Evolutionary conservation across 108 stramenopile species (phyloP).

Genomic region (Nitzschia putrida): DNA sequence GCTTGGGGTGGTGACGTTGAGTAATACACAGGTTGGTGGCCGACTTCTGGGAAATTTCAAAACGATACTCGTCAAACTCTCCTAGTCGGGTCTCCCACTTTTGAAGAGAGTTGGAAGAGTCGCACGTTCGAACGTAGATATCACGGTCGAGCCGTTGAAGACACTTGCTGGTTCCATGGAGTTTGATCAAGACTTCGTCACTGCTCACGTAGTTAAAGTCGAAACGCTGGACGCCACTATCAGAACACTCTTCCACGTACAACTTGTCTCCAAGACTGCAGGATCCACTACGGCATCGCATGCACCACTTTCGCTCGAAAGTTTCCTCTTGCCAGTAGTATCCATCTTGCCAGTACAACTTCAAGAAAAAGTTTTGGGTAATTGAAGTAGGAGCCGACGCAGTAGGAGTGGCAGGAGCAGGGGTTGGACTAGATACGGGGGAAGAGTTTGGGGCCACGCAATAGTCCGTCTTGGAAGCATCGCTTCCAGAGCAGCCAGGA

Average conservation of each 20-base stretch:
- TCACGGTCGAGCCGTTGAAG: not conserved
- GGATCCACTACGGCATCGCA: constrained; percentile 35
- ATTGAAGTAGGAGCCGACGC: constrained; percentile 2
- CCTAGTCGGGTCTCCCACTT: not conserved
- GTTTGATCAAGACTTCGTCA: constrained; percentile 10
- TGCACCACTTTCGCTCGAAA: constrained; percentile 54
- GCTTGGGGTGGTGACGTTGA: constrained; percentile 27
- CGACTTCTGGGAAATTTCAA: constrained; percentile 6
- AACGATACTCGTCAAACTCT: constrained; percentile 3
- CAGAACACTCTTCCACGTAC: constrained; percentile 10
- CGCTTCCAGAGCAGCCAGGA: constrained; percentile 41
- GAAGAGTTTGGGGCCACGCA: constrained; percentile 7
- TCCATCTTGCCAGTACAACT: constrained; percentile 57
- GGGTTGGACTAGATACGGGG: not conserved
- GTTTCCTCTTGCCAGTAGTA: constrained; percentile 67
- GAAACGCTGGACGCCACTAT: constrained; percentile 6
- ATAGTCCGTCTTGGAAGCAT: constrained; percentile 23
- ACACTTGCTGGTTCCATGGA: constrained; percentile 9
- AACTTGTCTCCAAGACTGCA: constrained; percentile 5
- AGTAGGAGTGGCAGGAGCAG: constrained; percentile 11
- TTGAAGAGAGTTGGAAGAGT: not conserved
- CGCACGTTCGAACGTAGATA: not conserved
- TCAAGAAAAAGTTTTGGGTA: constrained; percentile 35
- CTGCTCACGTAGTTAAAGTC: constrained; percentile 15
- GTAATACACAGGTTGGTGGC: constrained; percentile 2